Conservation (phyloP, 495 filamentous ascomycete genomes). For the Tuber aestivum region DNA sequence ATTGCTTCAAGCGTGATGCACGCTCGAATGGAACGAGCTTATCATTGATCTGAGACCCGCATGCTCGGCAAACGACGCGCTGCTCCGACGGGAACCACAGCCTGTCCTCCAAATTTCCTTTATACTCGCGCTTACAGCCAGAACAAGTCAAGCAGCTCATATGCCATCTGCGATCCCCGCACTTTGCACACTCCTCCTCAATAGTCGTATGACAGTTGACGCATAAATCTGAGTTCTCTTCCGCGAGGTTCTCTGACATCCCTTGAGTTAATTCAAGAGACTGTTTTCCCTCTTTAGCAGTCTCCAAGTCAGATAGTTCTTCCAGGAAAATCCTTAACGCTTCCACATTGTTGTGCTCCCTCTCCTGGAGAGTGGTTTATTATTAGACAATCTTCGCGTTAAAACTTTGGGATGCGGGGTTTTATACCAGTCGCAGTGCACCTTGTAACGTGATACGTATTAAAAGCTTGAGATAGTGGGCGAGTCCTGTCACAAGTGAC, state of each 20-base stretch:
- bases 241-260: constrained; percentile 61
- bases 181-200: constrained; percentile 81
- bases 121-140: constrained; percentile 68
- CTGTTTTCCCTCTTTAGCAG: constrained; percentile 62
- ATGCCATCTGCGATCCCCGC: constrained; percentile 74
- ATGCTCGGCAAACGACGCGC: constrained; percentile 63
- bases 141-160: constrained; percentile 68
- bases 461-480: constrained; percentile 95
- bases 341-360: constrained; percentile 65
- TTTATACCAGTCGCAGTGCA: constrained; percentile 62
- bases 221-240: constrained; percentile 76
- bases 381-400: constrained; percentile 32
- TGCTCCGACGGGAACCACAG: constrained; percentile 60
- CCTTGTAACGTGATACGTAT: constrained; percentile 96
- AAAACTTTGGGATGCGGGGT: constrained; percentile 36
- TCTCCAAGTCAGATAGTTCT: constrained; percentile 68
- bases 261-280: constrained; percentile 69
- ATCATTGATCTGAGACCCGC: constrained; percentile 53
- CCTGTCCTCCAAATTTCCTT: constrained; percentile 57
- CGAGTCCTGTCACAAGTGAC: constrained; percentile 89
- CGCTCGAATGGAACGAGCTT: constrained; percentile 54
- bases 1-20: constrained; percentile 82
- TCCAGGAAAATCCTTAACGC: constrained; percentile 76
- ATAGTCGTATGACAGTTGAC: constrained; percentile 73
- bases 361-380: constrained; percentile 51